These are phyloP conservation scores for Paradendryphiella salina DNA, from an alignment of 2,329 filamentous ascomycete species.

Conservation along the genomic window DNA sequence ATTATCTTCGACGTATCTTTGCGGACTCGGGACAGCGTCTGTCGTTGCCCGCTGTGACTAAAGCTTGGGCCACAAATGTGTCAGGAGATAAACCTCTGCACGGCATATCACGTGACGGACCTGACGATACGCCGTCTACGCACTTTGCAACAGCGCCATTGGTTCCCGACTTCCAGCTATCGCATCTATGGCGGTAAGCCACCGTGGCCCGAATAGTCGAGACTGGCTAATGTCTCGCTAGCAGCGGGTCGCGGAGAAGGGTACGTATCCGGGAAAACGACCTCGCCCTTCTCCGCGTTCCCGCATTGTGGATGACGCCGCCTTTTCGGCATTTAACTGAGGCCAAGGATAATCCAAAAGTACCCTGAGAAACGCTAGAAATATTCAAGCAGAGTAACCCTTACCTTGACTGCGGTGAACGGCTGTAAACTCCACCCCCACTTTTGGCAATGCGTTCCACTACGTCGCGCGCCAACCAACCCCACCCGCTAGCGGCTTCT, in stretches of 20 bases:
- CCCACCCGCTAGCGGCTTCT: slow-evolving; percentile 21
- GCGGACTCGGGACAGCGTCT: no score
- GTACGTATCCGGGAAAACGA: no score
- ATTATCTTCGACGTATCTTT: no score
- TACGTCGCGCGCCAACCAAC: slow-evolving; percentile 16
- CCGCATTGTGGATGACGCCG: no score
- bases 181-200: background rate
- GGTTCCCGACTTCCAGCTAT: background rate
- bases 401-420: no score
- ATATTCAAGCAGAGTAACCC: background rate
- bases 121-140: background rate
- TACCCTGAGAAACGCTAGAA: no score
- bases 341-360: no score
- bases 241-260: no score
- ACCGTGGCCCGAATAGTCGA: background rate
- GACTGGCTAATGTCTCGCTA: no score
- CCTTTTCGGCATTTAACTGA: no score
- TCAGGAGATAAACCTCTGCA: slow-evolving; percentile 10
- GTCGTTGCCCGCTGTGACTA: slow-evolving; percentile 9
- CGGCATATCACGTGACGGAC: background rate
- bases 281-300: no score
- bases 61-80: slow-evolving; percentile 16
- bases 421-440: slow-evolving; percentile 14
- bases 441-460: slow-evolving; percentile 17
- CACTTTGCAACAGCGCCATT: no score